phyloP scores from a whole-genome alignment of 805 yeast species.

The Teunomyces aglyptinius region DNA sequence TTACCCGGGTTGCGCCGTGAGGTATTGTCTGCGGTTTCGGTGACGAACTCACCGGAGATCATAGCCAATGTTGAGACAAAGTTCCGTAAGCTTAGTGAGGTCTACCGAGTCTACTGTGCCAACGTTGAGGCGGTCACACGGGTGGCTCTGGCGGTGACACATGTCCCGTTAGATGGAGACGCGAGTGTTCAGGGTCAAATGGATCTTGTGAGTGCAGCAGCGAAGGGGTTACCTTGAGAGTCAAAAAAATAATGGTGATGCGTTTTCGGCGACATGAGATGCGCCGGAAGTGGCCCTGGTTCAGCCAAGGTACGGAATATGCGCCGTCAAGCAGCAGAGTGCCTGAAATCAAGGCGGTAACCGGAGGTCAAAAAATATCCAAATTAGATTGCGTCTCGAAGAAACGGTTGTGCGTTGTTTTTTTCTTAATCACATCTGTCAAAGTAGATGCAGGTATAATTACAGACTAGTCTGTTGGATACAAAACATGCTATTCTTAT shows the following conservation, averaged over 20 bases:
- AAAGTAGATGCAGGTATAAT: too few species aligned
- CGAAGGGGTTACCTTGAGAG: neutral
- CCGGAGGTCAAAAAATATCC: neutral
- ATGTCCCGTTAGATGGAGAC: neutral
- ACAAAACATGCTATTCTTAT: too few species aligned
- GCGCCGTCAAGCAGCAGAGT: neutral
- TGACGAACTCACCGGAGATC: neutral
- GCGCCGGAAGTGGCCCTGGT: neutral
- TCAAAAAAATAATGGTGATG: neutral
- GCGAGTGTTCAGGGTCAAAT: neutral
- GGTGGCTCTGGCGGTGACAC: constrained; percentile 2
- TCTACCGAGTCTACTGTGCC: constrained; percentile 8
- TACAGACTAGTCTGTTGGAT: too few species aligned
- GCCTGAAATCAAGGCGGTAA: neutral
- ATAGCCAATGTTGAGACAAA: constrained; percentile 5
- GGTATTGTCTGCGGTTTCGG: constrained; percentile 4
- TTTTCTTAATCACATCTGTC: too few species aligned
- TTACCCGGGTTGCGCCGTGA: constrained; percentile 29
- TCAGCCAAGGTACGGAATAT: neutral
- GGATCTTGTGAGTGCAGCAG: neutral
- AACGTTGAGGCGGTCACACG: constrained; percentile 8
- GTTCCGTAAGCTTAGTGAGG: constrained; percentile 4
- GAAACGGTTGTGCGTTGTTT: too few species aligned
- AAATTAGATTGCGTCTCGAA: neutral
- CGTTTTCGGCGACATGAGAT: neutral